Evolutionary conservation across 345 rosid genomes (phyloP), one percentile per base, ranked within the genome.

Genomic region (Litchi chinensis): DNA sequence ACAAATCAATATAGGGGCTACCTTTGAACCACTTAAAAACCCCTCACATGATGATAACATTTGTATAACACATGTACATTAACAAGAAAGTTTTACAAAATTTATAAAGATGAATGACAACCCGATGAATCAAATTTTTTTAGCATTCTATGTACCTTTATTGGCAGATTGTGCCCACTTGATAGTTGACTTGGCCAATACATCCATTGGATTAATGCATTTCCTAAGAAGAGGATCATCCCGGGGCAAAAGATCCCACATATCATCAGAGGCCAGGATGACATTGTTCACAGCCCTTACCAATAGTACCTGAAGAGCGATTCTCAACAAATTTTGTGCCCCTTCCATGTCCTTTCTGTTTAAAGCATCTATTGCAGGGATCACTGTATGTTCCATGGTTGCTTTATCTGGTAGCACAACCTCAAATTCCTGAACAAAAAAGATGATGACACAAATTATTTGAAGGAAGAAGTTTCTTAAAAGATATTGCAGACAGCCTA

Each of bases 161-260:
- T 46, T 80, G 15, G 77, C 73, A 52, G 90, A 71, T 71, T 81
- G 54, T 5, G 79, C 85, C 90, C 90, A 87, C 54, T 76, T 77
- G 79, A 87, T 78, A 9, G 90, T 82, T 24, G 87, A 79, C 75
- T 82, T 85, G 10, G 82, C 92, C 84, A 87, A 80, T 32, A 88
- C 75, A 59, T 84, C 87, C 63, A 87, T 65, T 13, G 90, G 92
- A 46, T 89, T 78, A 0, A 84, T 77, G 76, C 91, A 89, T 78
- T 85, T 89, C 76, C 71, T 82, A 76, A 85, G 87, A 77, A 89
- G 90, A 70, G 91, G 91, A 75, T 89, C 91, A 43, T 87, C 83
- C 16, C 8, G 81, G 50, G 87, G 89, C 57, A 87, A 81, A 65
- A 85, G 70, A 74, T 79, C 78, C 11, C 69, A 73, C 84, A 85